Conservation (phyloP, 2,329 filamentous ascomycete genomes). For the Nemania sp. region DNA sequence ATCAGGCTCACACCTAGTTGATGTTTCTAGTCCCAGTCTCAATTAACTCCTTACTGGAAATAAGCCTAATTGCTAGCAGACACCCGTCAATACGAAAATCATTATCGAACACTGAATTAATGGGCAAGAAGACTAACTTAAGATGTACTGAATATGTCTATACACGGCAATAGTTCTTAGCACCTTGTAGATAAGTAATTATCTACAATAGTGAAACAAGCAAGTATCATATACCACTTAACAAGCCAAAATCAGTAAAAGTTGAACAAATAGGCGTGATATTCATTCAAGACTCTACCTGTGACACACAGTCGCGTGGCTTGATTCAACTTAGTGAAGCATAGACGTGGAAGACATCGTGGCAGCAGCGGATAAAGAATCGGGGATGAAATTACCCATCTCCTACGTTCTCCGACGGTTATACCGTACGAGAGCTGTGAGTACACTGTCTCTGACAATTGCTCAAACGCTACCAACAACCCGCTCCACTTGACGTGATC, state of each 20-base stretch:
- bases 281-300: background rate
- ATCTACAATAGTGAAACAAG: background rate
- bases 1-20: too few species aligned
- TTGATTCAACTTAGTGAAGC: conserved; percentile 2
- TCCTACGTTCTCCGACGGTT: conserved; percentile 45
- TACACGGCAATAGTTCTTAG: background rate
- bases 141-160: too few species aligned
- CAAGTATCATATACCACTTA: background rate
- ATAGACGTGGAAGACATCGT: background rate
- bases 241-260: background rate
- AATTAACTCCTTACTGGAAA: too few species aligned
- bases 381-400: background rate
- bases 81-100: too few species aligned
- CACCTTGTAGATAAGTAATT: background rate
- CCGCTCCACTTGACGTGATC: conserved; percentile 30
- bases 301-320: background rate
- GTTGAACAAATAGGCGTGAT: background rate
- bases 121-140: too few species aligned
- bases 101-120: too few species aligned
- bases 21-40: too few species aligned
- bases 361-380: background rate
- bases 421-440: conserved; percentile 13
- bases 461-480: conserved; percentile 17
- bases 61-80: too few species aligned
- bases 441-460: conserved; percentile 31